A percentile compares a stretch with the other conserved stretches of the same genome.
phyloP scores from a whole-genome alignment of 257 asterid genomes.

The Vinca minor region DNA sequence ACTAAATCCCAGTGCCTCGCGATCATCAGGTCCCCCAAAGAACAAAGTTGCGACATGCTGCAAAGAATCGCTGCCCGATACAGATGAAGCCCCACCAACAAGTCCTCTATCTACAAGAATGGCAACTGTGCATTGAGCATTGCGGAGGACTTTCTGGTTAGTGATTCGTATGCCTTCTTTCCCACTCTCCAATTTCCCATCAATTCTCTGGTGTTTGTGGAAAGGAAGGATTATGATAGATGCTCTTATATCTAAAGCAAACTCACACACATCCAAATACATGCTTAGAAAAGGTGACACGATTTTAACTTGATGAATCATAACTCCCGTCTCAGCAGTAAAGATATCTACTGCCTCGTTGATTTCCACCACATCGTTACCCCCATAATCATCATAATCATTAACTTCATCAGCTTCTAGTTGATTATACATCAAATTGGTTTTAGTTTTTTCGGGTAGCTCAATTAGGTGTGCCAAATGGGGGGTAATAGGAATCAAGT shows the following conservation, averaged over 20 bases:
- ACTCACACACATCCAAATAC: slow-evolving; percentile 62
- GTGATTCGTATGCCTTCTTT: slow-evolving; percentile 82
- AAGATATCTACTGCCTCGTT: slow-evolving; percentile 87
- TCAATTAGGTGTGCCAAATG: slow-evolving; percentile 85
- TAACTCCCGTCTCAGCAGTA: slow-evolving; percentile 55
- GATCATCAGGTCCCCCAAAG: slow-evolving; percentile 94
- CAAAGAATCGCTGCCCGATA: slow-evolving; percentile 45
- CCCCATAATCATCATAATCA: slow-evolving; percentile 90
- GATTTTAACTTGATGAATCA: slow-evolving; percentile 57
- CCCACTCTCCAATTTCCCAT: slow-evolving; percentile 79
- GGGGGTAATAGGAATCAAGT: slow-evolving; percentile 52
- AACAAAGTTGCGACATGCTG: slow-evolving; percentile 78
- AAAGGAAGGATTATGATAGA: slow-evolving; percentile 73
- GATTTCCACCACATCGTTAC: slow-evolving; percentile 88
- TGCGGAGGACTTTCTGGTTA: slow-evolving; percentile 76
- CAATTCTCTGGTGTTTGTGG: slow-evolving; percentile 95
- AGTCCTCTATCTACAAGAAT: slow-evolving; percentile 88
- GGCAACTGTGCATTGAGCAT: slow-evolving; percentile 76
- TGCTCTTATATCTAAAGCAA: slow-evolving; percentile 61
- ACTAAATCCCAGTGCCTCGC: slow-evolving; percentile 90
- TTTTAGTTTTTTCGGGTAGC: slow-evolving; percentile 68
- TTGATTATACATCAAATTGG: slow-evolving; percentile 62
- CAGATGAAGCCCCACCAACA: slow-evolving; percentile 40
- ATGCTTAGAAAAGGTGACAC: slow-evolving; percentile 66
- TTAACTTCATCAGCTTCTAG: slow-evolving; percentile 79